Conservation (phyloP, 345 rosid genomes). For the Hibiscus mutabilis region DNA sequence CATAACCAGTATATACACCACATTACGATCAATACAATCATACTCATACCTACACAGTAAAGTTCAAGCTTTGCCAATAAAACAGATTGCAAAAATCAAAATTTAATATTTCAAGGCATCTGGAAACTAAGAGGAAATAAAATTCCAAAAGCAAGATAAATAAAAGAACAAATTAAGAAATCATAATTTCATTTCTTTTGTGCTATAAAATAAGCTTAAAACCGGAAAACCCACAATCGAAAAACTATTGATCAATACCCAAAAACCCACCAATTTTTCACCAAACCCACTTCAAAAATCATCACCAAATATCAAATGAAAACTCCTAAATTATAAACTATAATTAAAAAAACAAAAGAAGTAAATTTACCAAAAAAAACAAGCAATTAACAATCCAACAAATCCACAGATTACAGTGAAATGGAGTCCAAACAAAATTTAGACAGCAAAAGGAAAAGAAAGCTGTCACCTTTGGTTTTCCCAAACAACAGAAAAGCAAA, state of each 20-base stretch:
- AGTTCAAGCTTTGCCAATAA: constrained; percentile 3
- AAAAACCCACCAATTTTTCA: constrained; percentile 14
- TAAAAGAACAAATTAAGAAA: neutral
- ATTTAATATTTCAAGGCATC: neutral
- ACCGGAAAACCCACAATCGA: constrained; percentile 10
- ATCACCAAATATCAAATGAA: constrained; percentile 1
- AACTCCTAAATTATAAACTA: neutral
- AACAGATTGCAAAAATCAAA: neutral
- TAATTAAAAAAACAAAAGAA: neutral
- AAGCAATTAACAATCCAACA: neutral
- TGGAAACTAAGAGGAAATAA: neutral
- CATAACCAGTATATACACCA: neutral
- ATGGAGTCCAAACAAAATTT: constrained; percentile 4
- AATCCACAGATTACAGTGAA: neutral
- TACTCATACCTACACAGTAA: neutral
- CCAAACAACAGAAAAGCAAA: constrained; percentile 23
- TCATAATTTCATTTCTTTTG: neutral
- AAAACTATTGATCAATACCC: constrained; percentile 13
- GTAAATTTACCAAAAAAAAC: neutral
- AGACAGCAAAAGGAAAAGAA: neutral
- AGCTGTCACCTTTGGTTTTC: constrained; percentile 25
- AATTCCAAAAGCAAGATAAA: constrained; percentile 2
- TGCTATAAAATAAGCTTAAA: constrained; percentile 12
- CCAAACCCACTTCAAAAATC: constrained; percentile 14
- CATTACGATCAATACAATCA: neutral